Evolutionary conservation across 2,329 filamentous ascomycete species (phyloP).

Genomic region (Domatiomyces catenatus): DNA sequence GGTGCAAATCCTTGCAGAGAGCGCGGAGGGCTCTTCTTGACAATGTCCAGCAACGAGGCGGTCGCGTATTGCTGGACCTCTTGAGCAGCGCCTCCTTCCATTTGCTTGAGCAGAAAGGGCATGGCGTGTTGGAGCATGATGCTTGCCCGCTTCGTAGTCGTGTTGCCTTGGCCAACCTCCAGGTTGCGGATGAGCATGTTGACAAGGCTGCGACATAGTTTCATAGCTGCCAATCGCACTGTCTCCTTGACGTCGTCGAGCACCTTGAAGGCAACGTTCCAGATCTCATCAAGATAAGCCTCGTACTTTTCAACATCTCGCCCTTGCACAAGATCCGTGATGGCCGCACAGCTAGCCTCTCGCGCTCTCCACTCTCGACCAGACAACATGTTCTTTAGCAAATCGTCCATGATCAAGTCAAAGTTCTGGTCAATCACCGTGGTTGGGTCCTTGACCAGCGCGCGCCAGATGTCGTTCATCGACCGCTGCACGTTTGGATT

Average conservation of each 20-base stretch:
- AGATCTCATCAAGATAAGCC: constrained; percentile 69
- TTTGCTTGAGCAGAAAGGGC: constrained; percentile 75
- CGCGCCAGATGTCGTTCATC: constrained; percentile 97
- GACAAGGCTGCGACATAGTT: constrained; percentile 69
- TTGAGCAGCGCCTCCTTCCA: constrained; percentile 65
- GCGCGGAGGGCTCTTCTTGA: constrained; percentile 69
- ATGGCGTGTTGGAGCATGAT: constrained; percentile 75
- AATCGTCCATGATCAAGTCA: constrained; percentile 72
- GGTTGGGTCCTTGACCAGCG: constrained; percentile 77
- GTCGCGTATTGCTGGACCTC: constrained; percentile 76
- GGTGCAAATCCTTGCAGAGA: constrained; percentile 67
- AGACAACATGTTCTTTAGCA: constrained; percentile 62
- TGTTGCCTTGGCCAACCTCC: constrained; percentile 52
- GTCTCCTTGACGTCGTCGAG: constrained; percentile 91
- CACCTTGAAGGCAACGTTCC: constrained; percentile 74
- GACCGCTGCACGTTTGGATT: constrained; percentile 83
- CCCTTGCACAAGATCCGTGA: constrained; percentile 75
- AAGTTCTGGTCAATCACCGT: constrained; percentile 67
- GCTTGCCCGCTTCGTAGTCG: constrained; percentile 46
- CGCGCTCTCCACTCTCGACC: constrained; percentile 87
- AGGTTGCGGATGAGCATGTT: constrained; percentile 73
- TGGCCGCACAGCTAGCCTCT: constrained; percentile 79
- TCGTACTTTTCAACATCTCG: constrained; percentile 63
- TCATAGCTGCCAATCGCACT: constrained; percentile 65
- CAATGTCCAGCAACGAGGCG: constrained; percentile 70